These are phyloP conservation scores for Abelmoschus esculentus DNA, from an alignment of 345 rosid species.

Conservation along the genomic window DNA sequence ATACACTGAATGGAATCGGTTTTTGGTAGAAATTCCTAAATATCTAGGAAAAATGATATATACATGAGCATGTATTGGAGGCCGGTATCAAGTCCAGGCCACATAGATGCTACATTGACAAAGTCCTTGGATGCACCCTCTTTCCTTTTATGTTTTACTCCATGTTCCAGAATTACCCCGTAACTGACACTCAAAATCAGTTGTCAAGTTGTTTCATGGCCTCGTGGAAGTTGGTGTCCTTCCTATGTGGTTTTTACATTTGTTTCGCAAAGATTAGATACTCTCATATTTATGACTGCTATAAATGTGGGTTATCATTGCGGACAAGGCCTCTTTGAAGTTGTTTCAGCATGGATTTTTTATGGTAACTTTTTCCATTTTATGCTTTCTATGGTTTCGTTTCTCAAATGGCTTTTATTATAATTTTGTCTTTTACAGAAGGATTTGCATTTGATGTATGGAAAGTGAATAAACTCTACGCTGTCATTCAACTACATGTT, in stretches of 20 bases:
- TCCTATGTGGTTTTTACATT: slow-evolving; percentile 6
- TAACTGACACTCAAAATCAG: not conserved
- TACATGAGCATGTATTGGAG: not conserved
- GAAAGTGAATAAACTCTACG: too few relatives aligned
- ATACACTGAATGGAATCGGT: not conserved
- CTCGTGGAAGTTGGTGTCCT: not conserved
- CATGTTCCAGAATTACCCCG: slow-evolving; percentile 10
- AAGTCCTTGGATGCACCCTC: not conserved
- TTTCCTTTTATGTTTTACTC: not conserved
- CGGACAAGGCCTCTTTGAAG: not conserved
- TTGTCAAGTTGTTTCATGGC: slow-evolving; percentile 9
- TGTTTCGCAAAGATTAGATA: not conserved
- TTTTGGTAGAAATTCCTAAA: not conserved
- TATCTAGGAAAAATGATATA: not conserved
- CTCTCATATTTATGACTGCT: slow-evolving; percentile 13
- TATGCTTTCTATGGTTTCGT: not conserved
- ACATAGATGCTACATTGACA: not conserved
- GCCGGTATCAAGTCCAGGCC: not conserved
- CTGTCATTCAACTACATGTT: too few relatives aligned
- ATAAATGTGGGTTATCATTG: slow-evolving; percentile 7
- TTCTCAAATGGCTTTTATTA: slow-evolving; percentile 16
- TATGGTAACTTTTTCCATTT: slow-evolving; percentile 10
- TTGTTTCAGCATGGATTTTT: slow-evolving; percentile 5
- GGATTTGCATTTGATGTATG: too few relatives aligned
- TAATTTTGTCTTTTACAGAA: slow-evolving; percentile 15